phyloP scores from a whole-genome alignment of 2,329 filamentous ascomycete species.

The Penicillium janthinellum region DNA sequence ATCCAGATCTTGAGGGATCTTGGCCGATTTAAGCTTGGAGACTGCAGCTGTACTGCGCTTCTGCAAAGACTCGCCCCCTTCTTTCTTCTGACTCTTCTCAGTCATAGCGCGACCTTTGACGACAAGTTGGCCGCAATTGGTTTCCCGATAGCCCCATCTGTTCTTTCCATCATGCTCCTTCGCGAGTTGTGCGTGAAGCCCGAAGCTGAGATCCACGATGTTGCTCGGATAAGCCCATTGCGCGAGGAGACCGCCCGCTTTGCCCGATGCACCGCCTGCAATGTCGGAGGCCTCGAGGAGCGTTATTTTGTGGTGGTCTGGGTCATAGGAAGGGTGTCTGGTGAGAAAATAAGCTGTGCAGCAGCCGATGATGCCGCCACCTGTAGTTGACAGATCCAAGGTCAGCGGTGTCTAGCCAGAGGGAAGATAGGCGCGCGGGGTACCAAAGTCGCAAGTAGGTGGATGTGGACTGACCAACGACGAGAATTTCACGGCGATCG shows the following conservation, averaged over 20 bases:
- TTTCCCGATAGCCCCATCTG: constrained; percentile 81
- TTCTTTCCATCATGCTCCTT: constrained; percentile 75
- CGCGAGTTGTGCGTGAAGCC: constrained; percentile 80
- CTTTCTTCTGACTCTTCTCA: constrained; percentile 37
- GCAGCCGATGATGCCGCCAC: constrained; percentile 89
- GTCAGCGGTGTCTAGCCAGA: constrained; percentile 8
- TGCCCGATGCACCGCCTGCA: constrained; percentile 90
- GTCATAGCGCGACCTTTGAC: constrained; percentile 49
- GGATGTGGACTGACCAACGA: constrained; percentile 38
- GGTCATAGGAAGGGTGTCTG: constrained; percentile 78
- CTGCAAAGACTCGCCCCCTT: constrained; percentile 52
- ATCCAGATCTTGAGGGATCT: constrained; percentile 75
- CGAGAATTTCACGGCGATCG: constrained; percentile 43
- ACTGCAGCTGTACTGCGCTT: constrained; percentile 58
- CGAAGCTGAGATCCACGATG: constrained; percentile 83
- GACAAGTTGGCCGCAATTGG: constrained; percentile 71
- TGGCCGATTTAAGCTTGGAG: constrained; percentile 56
- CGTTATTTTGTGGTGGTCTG: constrained; percentile 73
- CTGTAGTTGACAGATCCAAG: constrained; percentile 47
- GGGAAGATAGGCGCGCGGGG: constrained; percentile 29
- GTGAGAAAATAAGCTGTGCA: constrained; percentile 91
- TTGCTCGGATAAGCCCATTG: constrained; percentile 87
- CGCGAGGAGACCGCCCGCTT: constrained; percentile 87
- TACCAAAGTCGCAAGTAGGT: constrained; percentile 8
- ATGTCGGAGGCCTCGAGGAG: constrained; percentile 83